Evolutionary conservation across 192 early-diverging fungal species (phyloP), one percentile per base, ranked within the genome.

Genomic region (Coemansia sp.): DNA sequence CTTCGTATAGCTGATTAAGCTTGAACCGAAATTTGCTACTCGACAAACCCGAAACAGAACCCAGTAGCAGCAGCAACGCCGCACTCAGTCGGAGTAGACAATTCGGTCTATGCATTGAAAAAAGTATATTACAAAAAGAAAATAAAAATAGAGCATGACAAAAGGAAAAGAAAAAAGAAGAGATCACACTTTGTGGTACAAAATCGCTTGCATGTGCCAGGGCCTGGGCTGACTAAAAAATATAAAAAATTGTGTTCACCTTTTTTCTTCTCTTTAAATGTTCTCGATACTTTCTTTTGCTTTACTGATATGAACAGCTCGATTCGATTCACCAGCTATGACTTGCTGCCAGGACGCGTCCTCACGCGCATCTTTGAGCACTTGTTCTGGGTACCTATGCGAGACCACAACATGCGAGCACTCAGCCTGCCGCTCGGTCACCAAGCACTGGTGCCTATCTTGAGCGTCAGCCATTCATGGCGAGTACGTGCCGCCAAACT

Each of bases 1-100:
- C 85, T 44, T 85, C 80, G 74, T 90, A 89, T 3, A 90, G 84
- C 71, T 85, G 83, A 62, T 86, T 86, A 12, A 78, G 72, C 45
- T 82, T 82, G 74, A 82, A 82, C 42, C 74, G 78, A 53, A 78
- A 85, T 63, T 75, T 73, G 53, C 32, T 75, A 8, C 67, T 62
- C 1, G 69, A 62, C n/a, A 82, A 66, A 11, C 62, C 79, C n/a
- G 48, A 38, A 0, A 41, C 74, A 2, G 34, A 24, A 17, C 41
- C 17, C 10, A 39, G 7, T 9, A 60, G 9, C 51, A 62, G n/a
- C 61, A 41, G 13, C 2, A 63, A 38, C 36, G 36, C 36, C 9
- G 36, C 36, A 38, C 36, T 38, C 36, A 9, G 36, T 10, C 36
- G 50, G 27, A 59, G 6, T 24, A 12, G 13, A 22, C 41, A 60